Base-by-base conservation (phyloP, 371 early-diverging fungal genomes). In the Thermomucor indicae-seudaticae region DNA sequence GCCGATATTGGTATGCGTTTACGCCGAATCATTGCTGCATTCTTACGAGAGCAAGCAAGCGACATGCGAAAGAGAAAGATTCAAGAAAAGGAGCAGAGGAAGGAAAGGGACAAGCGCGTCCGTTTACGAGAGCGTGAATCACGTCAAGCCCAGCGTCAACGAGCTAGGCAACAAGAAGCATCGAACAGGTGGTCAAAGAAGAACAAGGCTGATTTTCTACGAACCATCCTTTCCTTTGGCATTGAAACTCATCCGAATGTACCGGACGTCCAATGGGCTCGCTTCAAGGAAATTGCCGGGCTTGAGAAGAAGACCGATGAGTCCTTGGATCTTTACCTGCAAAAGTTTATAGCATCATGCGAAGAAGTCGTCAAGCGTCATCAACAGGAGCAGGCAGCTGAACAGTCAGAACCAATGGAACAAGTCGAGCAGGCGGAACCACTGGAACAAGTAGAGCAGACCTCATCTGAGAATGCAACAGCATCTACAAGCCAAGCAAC, bases 1-100 rank as follows among this genome's bases (percentile, higher is more conserved):
- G 78, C 83, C 10, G 91, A 91, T 44, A 79, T 87, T 53, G 91
- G 91, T 25, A 70, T 81, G 61, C 81, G 91, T 1, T 49, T 89
- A 14, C 78, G 91, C 3, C 80, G 84, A 25, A 78, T 91, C 31
- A 76, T 89, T 55, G 75, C 81, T 8, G 86, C 89, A 0, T 82
- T 86, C 48, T 65, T 78, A 32, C 76, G 89, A 22, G 75, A 81
- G 48, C 73, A 84, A 40, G 79, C 79, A 0, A 60, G 73, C 38
- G 81, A 83, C 24, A 54, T 55, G 14, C 45, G 64, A 22, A 55
- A 57, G 34, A 61, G 62, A 8, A 76, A 75, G 45, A 22, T 64
- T 29, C 70, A 67, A 44, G 78, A 78, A 43, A 72, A 74, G 49
- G 64, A 65, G n/a, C 58, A 65, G 39, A 55, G 61, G 43, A 73